These are phyloP conservation scores for Crepidotus variabilis DNA, from an alignment of 768 basidiomycete species.

Conservation along the genomic window DNA sequence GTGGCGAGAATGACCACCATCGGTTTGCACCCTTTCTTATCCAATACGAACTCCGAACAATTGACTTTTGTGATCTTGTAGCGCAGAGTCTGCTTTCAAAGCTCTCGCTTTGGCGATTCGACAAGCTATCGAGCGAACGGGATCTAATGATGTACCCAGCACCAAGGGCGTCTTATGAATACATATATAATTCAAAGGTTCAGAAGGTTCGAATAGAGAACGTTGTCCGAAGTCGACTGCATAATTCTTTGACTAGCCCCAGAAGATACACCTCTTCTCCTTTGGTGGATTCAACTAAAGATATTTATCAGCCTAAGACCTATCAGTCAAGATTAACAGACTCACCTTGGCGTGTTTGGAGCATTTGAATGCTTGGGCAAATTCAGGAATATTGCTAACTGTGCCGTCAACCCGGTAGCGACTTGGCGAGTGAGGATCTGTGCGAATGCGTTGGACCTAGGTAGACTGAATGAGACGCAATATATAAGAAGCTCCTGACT, in stretches of 20 bases:
- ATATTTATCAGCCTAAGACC: not conserved
- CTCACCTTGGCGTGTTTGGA: conserved; percentile 69
- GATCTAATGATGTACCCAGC: conserved; percentile 87
- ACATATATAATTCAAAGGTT: not conserved
- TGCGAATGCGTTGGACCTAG: conserved; percentile 73
- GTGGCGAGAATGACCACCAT: conserved; percentile 98
- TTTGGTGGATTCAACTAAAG: conserved; percentile 75
- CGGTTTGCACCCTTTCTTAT: conserved; percentile 47
- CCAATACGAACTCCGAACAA: not conserved
- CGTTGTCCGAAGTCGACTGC: not conserved
- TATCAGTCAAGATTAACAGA: not conserved
- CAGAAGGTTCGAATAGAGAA: conserved; percentile 4
- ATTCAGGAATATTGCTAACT: conserved; percentile 81
- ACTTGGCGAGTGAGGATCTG: conserved; percentile 86
- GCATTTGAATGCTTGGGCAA: conserved; percentile 85
- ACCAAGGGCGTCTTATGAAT: conserved; percentile 87
- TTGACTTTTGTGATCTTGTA: conserved; percentile 27
- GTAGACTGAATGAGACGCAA: not conserved
- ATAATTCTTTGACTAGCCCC: conserved; percentile 41
- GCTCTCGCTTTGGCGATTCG: conserved; percentile 93
- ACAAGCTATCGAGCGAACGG: conserved; percentile 89
- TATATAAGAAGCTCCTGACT: not conserved
- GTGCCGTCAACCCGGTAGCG: conserved; percentile 84
- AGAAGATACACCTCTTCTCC: conserved; percentile 78
- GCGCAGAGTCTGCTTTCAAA: conserved; percentile 98